Evolutionary conservation across 2,329 filamentous ascomycete species (phyloP), one percentile per base, ranked within the genome.

Genomic region (Didymella sp.): DNA sequence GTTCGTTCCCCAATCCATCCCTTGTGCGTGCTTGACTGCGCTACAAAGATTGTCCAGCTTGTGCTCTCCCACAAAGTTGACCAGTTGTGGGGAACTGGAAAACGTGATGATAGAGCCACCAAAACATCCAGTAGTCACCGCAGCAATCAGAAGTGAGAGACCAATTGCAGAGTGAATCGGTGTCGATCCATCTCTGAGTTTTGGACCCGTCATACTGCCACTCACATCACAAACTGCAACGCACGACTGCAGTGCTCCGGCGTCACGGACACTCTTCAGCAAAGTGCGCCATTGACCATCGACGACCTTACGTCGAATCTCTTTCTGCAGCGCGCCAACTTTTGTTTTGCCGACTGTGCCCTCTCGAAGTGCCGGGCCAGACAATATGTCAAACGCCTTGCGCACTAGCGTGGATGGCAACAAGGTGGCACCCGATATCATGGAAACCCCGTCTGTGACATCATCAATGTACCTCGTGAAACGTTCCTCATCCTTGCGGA

Each of bases 401-500:
- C n/a, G 35, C 11, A 38, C 35, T 8, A 38, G 19, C 9, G 17
- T 38, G 17, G 35, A 38, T 22, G 35, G 35, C 35, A 38, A 38
- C 6, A 38, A 22, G 19, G 35, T 38, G 11, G 35, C 35, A 38
- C 35, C 35, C 13, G 35, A 38, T 4, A 38, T 38, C 17, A 11
- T 11, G 35, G 35, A 9, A 21, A 19, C 13, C 12, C 35, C 35
- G 12, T 38, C 19, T 8, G 35, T 38, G 19, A 38, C 35, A 8
- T 38, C 4, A 11, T 38, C 19, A 3, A 38, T 22, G 12, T 38
- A 87, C 11, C 71, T 61, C 3, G 74, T 71, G 67, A 87, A 87
- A 9, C 77, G 76, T 1, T 79, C 78, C 0, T 68, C 51, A 59
- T 87, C 84, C 46, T 85, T 84, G 33, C 70, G 67, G 1, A 77